These are phyloP conservation scores for Salix viminalis DNA, from an alignment of 345 rosid genomes.

Conservation along the genomic window DNA sequence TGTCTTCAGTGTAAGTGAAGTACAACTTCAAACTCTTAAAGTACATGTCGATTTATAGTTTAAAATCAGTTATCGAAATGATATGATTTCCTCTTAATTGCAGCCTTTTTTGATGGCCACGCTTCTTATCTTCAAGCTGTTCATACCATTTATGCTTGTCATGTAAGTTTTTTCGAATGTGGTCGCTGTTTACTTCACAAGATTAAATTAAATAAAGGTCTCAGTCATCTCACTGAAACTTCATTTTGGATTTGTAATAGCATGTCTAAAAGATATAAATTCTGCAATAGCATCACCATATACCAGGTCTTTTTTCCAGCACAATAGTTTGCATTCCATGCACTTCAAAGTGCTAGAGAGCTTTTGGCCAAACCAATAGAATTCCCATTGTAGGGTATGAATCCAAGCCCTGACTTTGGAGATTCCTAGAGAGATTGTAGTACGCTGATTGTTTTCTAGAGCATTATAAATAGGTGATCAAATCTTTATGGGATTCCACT, in stretches of 20 bases:
- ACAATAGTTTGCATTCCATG: no score
- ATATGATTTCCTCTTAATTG: conserved; percentile 16
- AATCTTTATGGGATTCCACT: not conserved
- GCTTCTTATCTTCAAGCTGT: conserved; percentile 85
- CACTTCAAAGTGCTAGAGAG: no score
- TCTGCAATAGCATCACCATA: not conserved
- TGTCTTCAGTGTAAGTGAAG: conserved; percentile 79
- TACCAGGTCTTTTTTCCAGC: no score
- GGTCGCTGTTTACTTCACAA: not conserved
- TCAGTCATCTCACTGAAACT: not conserved
- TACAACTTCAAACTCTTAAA: not conserved
- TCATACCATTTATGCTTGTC: conserved; percentile 94
- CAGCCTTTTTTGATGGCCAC: conserved; percentile 99
- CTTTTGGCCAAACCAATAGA: no score
- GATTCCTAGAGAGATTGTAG: no score
- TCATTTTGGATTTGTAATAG: not conserved
- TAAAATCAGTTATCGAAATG: conserved; percentile 6
- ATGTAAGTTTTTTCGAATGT: conserved; percentile 45
- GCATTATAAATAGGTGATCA: no score
- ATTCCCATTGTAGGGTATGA: no score
- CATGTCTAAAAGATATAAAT: not conserved
- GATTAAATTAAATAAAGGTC: not conserved
- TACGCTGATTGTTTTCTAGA: no score
- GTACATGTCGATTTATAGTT: conserved; percentile 6
- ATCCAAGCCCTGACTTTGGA: no score